These are phyloP conservation scores for Russula ochroleuca DNA, from an alignment of 768 basidiomycete genomes.

Conservation along the genomic window DNA sequence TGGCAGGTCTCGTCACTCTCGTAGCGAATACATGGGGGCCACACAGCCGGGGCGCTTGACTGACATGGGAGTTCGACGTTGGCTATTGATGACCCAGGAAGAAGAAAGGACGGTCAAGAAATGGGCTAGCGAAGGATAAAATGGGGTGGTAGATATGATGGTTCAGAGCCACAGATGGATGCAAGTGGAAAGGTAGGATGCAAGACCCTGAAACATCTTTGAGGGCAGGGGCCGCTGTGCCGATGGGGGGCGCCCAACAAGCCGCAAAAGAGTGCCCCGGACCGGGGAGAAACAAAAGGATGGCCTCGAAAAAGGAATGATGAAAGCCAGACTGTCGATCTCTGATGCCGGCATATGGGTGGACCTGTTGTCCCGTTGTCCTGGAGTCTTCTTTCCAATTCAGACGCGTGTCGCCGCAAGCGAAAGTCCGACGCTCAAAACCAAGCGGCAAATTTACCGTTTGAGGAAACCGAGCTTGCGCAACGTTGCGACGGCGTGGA, in stretches of 20 bases:
- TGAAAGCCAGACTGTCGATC: conserved; percentile 24
- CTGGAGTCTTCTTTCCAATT: conserved; percentile 21
- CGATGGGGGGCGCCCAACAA: conserved; percentile 1
- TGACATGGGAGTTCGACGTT: not conserved
- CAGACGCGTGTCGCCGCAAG: not conserved
- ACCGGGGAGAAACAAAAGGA: conserved; percentile 19
- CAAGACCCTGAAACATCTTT: not conserved
- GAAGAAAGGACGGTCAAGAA: conserved; percentile 3
- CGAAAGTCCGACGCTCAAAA: conserved; percentile 4
- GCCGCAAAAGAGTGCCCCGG: conserved; percentile 17
- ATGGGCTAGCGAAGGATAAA: not conserved
- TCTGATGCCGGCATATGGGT: conserved; percentile 19
- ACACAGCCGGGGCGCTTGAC: conserved; percentile 7
- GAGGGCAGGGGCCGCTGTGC: not conserved
- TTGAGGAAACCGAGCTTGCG: conserved; percentile 8
- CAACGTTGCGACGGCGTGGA: not conserved
- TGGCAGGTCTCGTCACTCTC: not conserved
- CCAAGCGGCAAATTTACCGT: not conserved
- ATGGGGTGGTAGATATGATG: not conserved
- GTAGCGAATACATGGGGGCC: conserved; percentile 7
- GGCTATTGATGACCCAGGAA: not conserved
- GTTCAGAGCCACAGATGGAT: not conserved
- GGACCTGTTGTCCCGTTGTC: not conserved
- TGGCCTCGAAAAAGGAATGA: conserved; percentile 21
- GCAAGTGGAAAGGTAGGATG: not conserved